Evolutionary conservation across 2,329 filamentous ascomycete species (phyloP), one percentile per base, ranked within the genome.

Genomic region (Ceratocystis destructans): DNA sequence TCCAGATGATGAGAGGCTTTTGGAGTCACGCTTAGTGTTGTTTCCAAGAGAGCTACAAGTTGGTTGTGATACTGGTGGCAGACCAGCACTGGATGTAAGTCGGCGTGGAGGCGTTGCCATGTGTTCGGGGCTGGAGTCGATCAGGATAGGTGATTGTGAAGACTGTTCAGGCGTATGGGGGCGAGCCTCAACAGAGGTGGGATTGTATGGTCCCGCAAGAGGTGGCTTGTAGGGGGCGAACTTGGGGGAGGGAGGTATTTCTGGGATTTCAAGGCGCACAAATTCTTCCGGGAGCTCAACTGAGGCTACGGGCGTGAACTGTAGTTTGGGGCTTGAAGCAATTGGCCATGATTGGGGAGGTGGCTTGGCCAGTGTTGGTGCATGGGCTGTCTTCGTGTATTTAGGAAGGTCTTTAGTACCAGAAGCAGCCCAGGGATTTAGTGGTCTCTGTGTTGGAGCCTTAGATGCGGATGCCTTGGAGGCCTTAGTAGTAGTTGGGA

Each of bases 371-470:
- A 28, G 12, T 31, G 44, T 50, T 8, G 37, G 53, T 6, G 12
- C 62, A 53, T 57, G 62, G 17, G 66, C 66, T 28, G 45, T 62
- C 25, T 64, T 65, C 33, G 31, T 25, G 15, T 3, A n/a, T 6
- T 5, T 20, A 31, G 57, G 62, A 15, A 41, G 44, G 12, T 45
- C 25, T 22, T 28, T 57, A 17, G 62, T 17, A 5, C 45, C 55
- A 15, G 62, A n/a, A 7, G 62, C 62, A 22, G 44, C 66, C 67
- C 64, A 66, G 6, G 61, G 63, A 55, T 68, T 55, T 28, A 65
- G 17, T 17, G 57, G 33, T 25, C 31, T 55, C n/a, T n/a, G 8
- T 10, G 48, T 12, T 22, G 48, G n/a, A 17, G 61, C 37, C 15
- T 64, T 41, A n/a, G 57, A 41, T 17, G 45, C 28, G 5, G 62